Evolutionary conservation across 1,284 basidiomycete species (phyloP).

Genomic region (Clitocybe nebularis): DNA sequence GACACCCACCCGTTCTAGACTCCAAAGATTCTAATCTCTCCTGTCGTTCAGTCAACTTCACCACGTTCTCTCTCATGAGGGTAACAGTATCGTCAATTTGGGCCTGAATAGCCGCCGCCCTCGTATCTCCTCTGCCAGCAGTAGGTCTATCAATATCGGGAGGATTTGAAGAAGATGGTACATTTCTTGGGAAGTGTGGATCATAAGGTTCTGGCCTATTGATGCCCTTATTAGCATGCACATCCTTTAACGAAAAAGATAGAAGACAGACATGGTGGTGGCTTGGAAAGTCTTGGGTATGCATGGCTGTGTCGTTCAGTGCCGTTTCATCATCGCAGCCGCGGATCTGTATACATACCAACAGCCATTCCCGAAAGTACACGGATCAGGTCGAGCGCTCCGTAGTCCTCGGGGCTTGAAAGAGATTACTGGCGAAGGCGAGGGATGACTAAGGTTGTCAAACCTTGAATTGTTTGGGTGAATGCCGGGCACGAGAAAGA

Average conservation of each 20-base stretch:
- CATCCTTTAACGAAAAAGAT: slow-evolving; percentile 1
- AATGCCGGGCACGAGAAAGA: background rate
- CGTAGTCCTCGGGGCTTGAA: too few relatives aligned
- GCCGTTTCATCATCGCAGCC: too few relatives aligned
- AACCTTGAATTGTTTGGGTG: too few relatives aligned
- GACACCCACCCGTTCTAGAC: slow-evolving; percentile 82
- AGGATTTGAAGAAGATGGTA: slow-evolving; percentile 53
- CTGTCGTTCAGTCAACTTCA: slow-evolving; percentile 83
- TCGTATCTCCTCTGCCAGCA: background rate
- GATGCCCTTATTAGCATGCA: slow-evolving; percentile 4
- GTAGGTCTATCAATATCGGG: slow-evolving; percentile 27
- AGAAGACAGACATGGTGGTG: slow-evolving; percentile 29
- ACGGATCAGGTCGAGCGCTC: background rate
- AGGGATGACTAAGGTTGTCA: too few relatives aligned
- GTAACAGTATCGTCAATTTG: slow-evolving; percentile 87
- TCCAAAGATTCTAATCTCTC: slow-evolving; percentile 85
- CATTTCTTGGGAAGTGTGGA: slow-evolving; percentile 84
- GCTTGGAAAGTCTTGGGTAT: too few relatives aligned
- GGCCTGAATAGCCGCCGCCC: slow-evolving; percentile 65
- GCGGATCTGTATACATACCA: too few relatives aligned
- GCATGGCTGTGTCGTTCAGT: too few relatives aligned
- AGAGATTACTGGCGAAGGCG: background rate
- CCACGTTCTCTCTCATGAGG: slow-evolving; percentile 91
- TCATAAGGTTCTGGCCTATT: slow-evolving; percentile 87
- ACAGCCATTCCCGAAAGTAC: too few relatives aligned